Evolutionary conservation across 805 yeast species (phyloP), one percentile per base, ranked within the genome.

Genomic region (Candida jianshihensis): DNA sequence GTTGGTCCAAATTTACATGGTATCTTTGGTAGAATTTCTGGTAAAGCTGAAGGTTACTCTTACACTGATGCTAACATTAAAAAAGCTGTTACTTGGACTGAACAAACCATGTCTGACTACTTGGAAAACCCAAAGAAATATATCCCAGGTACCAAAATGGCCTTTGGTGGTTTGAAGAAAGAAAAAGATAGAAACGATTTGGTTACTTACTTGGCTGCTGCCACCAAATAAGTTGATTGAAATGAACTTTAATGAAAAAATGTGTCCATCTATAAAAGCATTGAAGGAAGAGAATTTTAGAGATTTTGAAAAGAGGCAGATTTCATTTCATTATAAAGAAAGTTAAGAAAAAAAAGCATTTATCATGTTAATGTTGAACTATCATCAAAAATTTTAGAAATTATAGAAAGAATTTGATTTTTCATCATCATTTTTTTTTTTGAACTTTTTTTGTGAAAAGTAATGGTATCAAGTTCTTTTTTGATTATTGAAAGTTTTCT

Each of bases 81-180:
- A 74, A 88, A 88, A 72, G 94, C 88, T 61, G 95, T 92, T 46
- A 54, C 56, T 42, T 92, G 98, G 98, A 54, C 60, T 51, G 88
- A 79, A 60, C 88, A 88, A 63, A 76, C 87, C 66, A 77, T 92
- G 83, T 75, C 82, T 56, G 95, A 85, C 67, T 92, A 92, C 82
- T 79, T 92, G 69, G 95, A 84, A 71, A 92, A 92, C 85, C 98
- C 98, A 73, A 92, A 92, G 94, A 92, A 92, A 75, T 92, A 88
- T 77, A 88, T 92, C 56, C 98, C 98, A 64, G 98, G 98, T 69
- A 92, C 97, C 75, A 92, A 92, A 84, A 92, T 92, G 98, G 97
- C 98, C 50, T 92, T 90, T 59, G 98, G 96, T 73, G 98, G 98
- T 74, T 79, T 92, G 70, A 92, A 92, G 89, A 92, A 92, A 79